Evolutionary conservation across 352 stramenopile species (phyloP).

Genomic region (Globisporangium heterothallicum): DNA sequence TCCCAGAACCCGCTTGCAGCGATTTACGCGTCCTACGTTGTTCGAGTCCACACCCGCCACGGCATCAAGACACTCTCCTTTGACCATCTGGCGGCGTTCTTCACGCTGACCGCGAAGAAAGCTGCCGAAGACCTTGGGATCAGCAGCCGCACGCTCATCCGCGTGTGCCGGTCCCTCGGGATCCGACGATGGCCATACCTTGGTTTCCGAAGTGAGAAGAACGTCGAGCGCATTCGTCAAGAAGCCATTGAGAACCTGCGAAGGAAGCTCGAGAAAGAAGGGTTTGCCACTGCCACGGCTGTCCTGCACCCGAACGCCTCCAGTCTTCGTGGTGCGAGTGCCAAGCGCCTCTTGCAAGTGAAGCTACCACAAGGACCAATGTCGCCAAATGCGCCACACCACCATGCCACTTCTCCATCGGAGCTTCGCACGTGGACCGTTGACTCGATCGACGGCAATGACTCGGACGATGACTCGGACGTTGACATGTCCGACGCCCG

Average conservation of each 20-base stretch:
- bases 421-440: conserved; percentile 4
- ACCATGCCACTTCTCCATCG: conserved; percentile 5
- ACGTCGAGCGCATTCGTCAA: conserved; percentile 69
- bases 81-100: conserved; percentile 57
- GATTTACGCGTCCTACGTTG: conserved; percentile 51
- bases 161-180: conserved; percentile 65
- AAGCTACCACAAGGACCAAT: conserved; percentile 33
- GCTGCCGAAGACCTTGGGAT: conserved; percentile 69
- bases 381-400: conserved; percentile 6
- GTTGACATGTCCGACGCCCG: conserved; percentile 8
- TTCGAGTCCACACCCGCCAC: conserved; percentile 56
- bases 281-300: conserved; percentile 25
- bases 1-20: conserved; percentile 20
- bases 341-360: conserved; percentile 67
- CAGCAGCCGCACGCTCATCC: conserved; percentile 72
- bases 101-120: conserved; percentile 74
- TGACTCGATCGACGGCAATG: conserved; percentile 9
- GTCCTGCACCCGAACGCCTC: conserved; percentile 37
- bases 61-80: conserved; percentile 80
- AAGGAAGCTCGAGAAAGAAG: conserved; percentile 56
- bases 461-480: conserved; percentile 11
- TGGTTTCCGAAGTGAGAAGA: conserved; percentile 76
- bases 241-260: conserved; percentile 76
- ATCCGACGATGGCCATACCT: conserved; percentile 79
- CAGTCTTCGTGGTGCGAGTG: conserved; percentile 57